phyloP scores from a whole-genome alignment of 1,284 basidiomycete species.

The Flammula alnicola region DNA sequence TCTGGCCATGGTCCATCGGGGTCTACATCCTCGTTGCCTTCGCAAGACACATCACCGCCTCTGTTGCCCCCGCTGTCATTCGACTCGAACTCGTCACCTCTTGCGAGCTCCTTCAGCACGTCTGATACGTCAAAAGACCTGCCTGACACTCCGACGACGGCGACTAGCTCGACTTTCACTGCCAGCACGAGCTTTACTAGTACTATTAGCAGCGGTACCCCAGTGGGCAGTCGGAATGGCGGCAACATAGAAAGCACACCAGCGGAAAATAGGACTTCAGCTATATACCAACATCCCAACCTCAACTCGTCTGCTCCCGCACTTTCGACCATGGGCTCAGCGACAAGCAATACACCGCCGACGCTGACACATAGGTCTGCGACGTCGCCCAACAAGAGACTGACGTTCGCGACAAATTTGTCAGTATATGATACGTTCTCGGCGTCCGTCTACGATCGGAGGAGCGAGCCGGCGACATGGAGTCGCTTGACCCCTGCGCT shows the following conservation, averaged over 20 bases:
- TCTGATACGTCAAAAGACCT: slow-evolving; percentile 37
- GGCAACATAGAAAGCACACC: slow-evolving; percentile 3
- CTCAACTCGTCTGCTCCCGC: slow-evolving; percentile 90
- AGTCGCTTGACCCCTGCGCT: slow-evolving; percentile 93
- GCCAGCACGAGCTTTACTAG: slow-evolving; percentile 15
- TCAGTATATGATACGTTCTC: slow-evolving; percentile 97
- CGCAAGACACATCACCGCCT: slow-evolving; percentile 33
- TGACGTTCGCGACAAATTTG: slow-evolving; percentile 90
- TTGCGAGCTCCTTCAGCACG: slow-evolving; percentile 31
- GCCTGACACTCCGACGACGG: slow-evolving; percentile 34
- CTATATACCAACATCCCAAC: slow-evolving; percentile 75
- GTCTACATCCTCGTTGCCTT: slow-evolving; percentile 22
- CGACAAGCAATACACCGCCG: slow-evolving; percentile 34
- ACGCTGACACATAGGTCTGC: slow-evolving; percentile 66
- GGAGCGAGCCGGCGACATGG: slow-evolving; percentile 96
- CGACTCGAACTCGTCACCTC: slow-evolving; percentile 41
- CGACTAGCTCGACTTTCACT: slow-evolving; percentile 13
- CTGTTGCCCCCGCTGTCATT: slow-evolving; percentile 68
- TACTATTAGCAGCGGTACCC: slow-evolving; percentile 22
- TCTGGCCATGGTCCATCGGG: slow-evolving; percentile 37
- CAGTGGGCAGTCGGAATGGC: neutral
- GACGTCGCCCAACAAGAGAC: slow-evolving; percentile 69
- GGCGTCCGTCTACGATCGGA: slow-evolving; percentile 87
- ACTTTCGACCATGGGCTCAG: slow-evolving; percentile 62
- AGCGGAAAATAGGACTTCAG: slow-evolving; percentile 24